Conservation (phyloP, 345 rosid genomes). For the Diplotaxis tenuifolia region DNA sequence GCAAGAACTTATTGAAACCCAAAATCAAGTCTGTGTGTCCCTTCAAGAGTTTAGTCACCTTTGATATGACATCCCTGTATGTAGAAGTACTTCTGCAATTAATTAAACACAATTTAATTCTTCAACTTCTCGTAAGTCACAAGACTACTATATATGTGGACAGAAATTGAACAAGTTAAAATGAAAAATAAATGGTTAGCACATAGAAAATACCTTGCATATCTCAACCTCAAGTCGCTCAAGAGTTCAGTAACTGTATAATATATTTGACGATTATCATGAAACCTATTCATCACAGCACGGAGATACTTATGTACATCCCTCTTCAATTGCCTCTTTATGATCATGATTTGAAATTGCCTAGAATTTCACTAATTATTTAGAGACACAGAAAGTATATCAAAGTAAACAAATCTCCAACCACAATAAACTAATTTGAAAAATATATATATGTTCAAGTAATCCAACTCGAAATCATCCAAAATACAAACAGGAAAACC, state of each 20-base stretch:
- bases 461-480: not conserved
- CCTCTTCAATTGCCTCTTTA: not conserved
- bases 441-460: not conserved
- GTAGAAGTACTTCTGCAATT: not conserved
- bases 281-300: not conserved
- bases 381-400: not conserved
- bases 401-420: not conserved
- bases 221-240: not conserved
- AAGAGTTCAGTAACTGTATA: not conserved
- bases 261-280: not conserved
- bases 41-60: not conserved
- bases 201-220: not conserved
- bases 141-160: not conserved
- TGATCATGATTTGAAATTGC: not conserved
- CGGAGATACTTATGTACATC: not conserved
- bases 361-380: not conserved
- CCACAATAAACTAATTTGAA: not conserved
- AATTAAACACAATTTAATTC: not conserved
- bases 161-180: not conserved
- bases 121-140: not conserved
- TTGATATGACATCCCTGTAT: not conserved
- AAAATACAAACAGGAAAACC: not conserved
- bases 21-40: not conserved
- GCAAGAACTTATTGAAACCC: not conserved
- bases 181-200: not conserved